Base-by-base conservation (phyloP, 2,329 filamentous ascomycete species). In the Colletotrichum theobromicola region DNA sequence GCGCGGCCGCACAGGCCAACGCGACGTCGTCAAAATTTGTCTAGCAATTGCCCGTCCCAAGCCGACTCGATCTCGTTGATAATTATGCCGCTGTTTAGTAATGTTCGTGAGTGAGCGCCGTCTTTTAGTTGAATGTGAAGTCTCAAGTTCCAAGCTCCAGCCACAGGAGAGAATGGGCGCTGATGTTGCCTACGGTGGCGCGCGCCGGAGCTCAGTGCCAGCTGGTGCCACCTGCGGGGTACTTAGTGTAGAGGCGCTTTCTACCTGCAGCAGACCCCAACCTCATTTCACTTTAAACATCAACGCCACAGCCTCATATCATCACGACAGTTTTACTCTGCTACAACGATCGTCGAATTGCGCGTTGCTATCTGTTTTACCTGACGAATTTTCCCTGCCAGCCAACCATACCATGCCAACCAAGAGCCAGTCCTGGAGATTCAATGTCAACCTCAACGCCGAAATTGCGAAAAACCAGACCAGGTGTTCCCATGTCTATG, bases 371-470 rank as follows among this genome's bases (percentile, higher is more conserved):
- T 63, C 63, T 67, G 62, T 67, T 67, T 32, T 72, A 26, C 35
- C 34, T 24, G 69, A 66, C 28, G 8, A 34, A 62, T 18, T 35
- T 67, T 53, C 18, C 62, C 72, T 63, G 57, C 69, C 68, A 57
- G 30, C 21, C 68, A 57, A 30, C 15, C 72, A 28, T 62, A 53
- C 57, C 57, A 63, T 66, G 57, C 35, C 53, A 74, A 37, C 46
- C 72, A 72, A 57, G 63, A 75, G 46, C 68, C 72, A 67, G 72
- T 75, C 72, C 46, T 61, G 62, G 68, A 67, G 57, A 72, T 75
- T 26, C 28, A 63, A 64, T 60, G 68, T 65, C 62, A 60, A 58
- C 68, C 63, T 67, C 61, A 35, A 75, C 72, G 68, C 72, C 72
- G 53, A 75, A 72, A 67, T 67, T 16, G 24, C 68, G 42, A 62